phyloP scores from a whole-genome alignment of 192 early-diverging fungal species.

The Linnemannia exigua region DNA sequence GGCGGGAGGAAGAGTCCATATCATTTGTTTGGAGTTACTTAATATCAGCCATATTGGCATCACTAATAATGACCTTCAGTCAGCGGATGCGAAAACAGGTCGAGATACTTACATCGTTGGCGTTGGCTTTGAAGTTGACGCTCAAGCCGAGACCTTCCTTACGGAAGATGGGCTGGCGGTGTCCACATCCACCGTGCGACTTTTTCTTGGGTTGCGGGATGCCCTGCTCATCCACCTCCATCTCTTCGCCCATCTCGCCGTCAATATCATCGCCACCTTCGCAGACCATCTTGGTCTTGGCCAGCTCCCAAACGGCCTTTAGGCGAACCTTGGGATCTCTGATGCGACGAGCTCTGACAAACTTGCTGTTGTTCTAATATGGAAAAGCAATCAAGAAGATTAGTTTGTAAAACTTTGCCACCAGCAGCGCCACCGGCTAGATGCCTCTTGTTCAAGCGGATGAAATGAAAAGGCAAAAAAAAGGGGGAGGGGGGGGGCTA shows the following conservation, averaged over 20 bases:
- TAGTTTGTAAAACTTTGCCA: background rate
- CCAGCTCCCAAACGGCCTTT: conserved; percentile 89
- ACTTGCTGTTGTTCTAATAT: conserved; percentile 74
- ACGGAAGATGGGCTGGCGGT: conserved; percentile 83
- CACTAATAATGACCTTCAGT: background rate
- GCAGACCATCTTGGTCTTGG: conserved; percentile 87
- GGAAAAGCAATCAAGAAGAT: background rate
- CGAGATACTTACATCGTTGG: conserved; percentile 42
- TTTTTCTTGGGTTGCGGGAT: conserved; percentile 68
- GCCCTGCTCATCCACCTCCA: conserved; percentile 55
- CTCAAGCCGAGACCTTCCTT: conserved; percentile 84
- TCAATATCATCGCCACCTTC: conserved; percentile 79
- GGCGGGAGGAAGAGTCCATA: no score
- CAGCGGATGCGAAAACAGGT: background rate
- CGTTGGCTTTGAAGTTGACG: conserved; percentile 62
- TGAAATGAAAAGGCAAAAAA: no score
- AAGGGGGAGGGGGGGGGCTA: no score
- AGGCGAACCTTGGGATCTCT: conserved; percentile 81
- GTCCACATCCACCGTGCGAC: conserved; percentile 89
- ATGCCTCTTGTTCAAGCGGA: no score
- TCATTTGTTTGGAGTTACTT: no score
- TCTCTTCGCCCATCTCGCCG: conserved; percentile 66
- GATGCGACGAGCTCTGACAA: conserved; percentile 73
- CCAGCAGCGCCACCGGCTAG: background rate
- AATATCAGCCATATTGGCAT: no score